A percentile compares a stretch with the other conserved stretches of the same genome.
Evolutionary conservation across 2,329 filamentous ascomycete species (phyloP).

Genomic region (Amauroascus verrucosus): DNA sequence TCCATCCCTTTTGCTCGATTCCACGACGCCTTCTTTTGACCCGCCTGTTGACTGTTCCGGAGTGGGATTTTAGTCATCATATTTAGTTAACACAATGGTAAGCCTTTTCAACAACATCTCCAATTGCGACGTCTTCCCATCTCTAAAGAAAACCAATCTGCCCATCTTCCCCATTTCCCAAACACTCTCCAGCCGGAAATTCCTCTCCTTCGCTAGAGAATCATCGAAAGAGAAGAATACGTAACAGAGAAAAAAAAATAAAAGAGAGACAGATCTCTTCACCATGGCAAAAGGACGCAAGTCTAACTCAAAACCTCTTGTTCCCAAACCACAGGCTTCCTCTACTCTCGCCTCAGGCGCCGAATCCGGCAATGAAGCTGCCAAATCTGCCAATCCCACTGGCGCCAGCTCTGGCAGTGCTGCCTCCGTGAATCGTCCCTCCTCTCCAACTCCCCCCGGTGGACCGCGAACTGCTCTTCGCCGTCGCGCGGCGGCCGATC

Average conservation of each 20-base stretch:
- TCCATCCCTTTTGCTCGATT: neutral
- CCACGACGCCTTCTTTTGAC: neutral
- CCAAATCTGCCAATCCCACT: constrained; percentile 29
- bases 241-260: neutral
- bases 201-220: neutral
- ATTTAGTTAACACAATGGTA: constrained; percentile 13
- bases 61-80: constrained; percentile 4
- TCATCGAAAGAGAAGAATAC: neutral
- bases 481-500: constrained; percentile 87
- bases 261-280: too few species aligned
- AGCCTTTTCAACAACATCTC: neutral
- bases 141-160: neutral
- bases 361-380: constrained; percentile 47
- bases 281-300: constrained; percentile 10
- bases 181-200: neutral
- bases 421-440: constrained; percentile 62
- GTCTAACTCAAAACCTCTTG: constrained; percentile 5
- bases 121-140: neutral
- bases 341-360: constrained; percentile 37
- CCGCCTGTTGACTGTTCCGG: neutral
- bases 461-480: constrained; percentile 92
- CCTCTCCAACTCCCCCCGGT: constrained; percentile 80
- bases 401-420: constrained; percentile 47
- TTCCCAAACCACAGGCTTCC: constrained; percentile 17
- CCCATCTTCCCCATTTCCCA: neutral